Evolutionary conservation across 371 early-diverging fungal species (phyloP), one percentile per base, ranked within the genome.

Genomic region (Coemansia sp.): DNA sequence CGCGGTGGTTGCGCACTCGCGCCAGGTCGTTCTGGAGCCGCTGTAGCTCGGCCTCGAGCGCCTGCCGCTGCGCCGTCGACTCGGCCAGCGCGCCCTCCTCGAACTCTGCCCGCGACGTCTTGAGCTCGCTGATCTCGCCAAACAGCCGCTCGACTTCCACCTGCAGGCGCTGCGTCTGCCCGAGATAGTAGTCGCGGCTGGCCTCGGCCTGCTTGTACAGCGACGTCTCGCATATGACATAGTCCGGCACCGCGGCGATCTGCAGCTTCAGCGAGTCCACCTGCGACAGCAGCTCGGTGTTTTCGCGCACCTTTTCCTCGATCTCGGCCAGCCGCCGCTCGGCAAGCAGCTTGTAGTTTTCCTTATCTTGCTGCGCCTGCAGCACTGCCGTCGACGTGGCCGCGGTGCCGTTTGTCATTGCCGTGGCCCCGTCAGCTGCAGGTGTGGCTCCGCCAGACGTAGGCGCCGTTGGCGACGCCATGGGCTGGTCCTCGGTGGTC

Each of bases 1-100:
- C 94, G 42, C 97, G 86, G 57, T 88, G 84, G 45, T 84, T 84
- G 45, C 94, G 87, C 53, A 94, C 77, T 30, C 93, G 83, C 6
- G 85, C 82, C 47, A 93, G 76, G 39, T 96, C 94, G 14, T 69
- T 74, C 48, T 94, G 91, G 26, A 92, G 60, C 50, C 83, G 83
- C 42, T 84, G 81, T 57, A 92, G 75, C 65, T 92, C 88, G 5
- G 79, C 76, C 55, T 89, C 90, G 42, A 91, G 63, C 0, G 77
- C 79, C 58, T 85, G 82, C 33, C 91, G 81, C n/a, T 90, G 82
- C 2, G 77, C 72, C 41, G 81, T 81, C 41, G 92, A 89, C 58
- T 89, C 89, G 0, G 79, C 71, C 68, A 81, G 71, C 57, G 78
- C 68, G 34, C 70, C 58, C 41, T 78, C 80, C 64, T 79, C 66